Evolutionary conservation across 352 stramenopile species (phyloP), one percentile per base, ranked within the genome.

Genomic region (Aphanomyces euteiches): DNA sequence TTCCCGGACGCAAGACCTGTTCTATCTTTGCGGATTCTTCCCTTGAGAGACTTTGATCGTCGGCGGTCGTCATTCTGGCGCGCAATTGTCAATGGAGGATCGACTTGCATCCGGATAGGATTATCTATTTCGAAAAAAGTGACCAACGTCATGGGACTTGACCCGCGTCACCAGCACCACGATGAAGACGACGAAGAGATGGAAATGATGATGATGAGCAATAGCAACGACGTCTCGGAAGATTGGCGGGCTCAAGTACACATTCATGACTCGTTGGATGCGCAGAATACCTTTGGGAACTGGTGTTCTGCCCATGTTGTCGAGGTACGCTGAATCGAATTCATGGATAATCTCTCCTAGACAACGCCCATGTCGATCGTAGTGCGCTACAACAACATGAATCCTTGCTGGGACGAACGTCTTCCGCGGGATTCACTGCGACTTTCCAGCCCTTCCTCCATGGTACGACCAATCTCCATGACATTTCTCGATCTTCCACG

Each of bases 311-410:
- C 84, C 21, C 75, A 75, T 69, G 69, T 90, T 43, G 39, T 86
- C 5, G 76, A 77, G 19, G 80, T 88, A 67, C 45, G 73, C 28
- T 47, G 3, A 40, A 6, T 34, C 21, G 40, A 19, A 6, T 58
- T 1, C n/a, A 8, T 34, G 34, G 13, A 53, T 47, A 6, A 12
- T 41, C 21, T 39, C 13, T 37, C 67, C 40, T 43, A 56, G 61
- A 53, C 13, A 15, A 60, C 38, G 17, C 12, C 53, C 5, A 34
- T 12, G 28, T 73, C 54, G 67, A 76, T 82, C 61, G 80, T 80
- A 19, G 71, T 95, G 48, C 83, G 84, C 21, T 93, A 84, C 72
- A 79, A 91, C 41, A 92, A 90, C 67, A 95, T 95, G 87, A 85
- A 95, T 73, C 77, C 87, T 45, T 67, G 76, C 40, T 95, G 87